Conservation (phyloP, 2,329 filamentous ascomycete genomes). For the Lasiodiplodia gonubiensis region DNA sequence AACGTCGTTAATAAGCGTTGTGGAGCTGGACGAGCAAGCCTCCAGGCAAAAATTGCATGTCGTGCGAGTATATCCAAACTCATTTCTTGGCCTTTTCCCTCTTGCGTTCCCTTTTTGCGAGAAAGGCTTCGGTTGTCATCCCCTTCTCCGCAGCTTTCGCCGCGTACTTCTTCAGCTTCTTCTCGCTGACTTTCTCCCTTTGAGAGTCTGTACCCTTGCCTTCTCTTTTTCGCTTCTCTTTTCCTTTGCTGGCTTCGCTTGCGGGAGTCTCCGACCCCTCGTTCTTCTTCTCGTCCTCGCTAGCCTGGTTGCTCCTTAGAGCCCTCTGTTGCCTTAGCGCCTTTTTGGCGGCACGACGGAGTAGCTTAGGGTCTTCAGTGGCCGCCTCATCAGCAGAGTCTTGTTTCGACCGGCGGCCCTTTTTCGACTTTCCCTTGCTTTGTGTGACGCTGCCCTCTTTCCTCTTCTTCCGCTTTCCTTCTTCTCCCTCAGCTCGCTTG, state of each 20-base stretch:
- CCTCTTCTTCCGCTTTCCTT: constrained; percentile 31
- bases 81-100: constrained; percentile 15
- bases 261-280: neutral
- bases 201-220: constrained; percentile 30
- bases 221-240: constrained; percentile 35
- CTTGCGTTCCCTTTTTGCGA: constrained; percentile 40
- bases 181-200: neutral
- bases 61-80: neutral
- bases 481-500: constrained; percentile 35
- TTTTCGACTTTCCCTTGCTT: constrained; percentile 24
- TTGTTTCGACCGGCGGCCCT: constrained; percentile 30
- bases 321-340: constrained; percentile 24
- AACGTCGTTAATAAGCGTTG: neutral
- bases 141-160: constrained; percentile 39
- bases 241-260: neutral
- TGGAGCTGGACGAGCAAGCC: neutral
- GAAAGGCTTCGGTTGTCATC: constrained; percentile 46
- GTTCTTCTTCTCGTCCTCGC: constrained; percentile 28
- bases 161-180: constrained; percentile 14
- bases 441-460: constrained; percentile 30
- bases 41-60: neutral
- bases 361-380: constrained; percentile 31
- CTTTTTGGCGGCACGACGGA: constrained; percentile 31
- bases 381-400: constrained; percentile 30
- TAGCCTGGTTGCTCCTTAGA: neutral